Conservation (phyloP, 768 basidiomycete species). For the Cystofilobasidium bisporidii region DNA sequence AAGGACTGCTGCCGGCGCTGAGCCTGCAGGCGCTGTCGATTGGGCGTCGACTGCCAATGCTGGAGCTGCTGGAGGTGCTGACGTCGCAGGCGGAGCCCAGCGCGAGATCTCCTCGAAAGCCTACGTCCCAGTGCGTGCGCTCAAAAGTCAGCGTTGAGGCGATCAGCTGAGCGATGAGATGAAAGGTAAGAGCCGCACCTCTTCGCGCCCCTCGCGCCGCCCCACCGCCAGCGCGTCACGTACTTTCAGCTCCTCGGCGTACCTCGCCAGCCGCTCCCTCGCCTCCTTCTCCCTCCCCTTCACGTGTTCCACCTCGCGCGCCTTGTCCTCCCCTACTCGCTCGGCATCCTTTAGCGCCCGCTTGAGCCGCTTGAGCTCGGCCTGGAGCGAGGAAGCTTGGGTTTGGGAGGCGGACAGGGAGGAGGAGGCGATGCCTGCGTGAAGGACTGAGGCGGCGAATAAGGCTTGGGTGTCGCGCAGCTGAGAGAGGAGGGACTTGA, state of each 20-base stretch:
- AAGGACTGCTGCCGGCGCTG: too few relatives aligned
- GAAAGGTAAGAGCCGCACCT: not conserved
- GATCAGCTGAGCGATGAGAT: not conserved
- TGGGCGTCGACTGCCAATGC: not conserved
- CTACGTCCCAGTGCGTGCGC: not conserved
- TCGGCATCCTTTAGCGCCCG: not conserved
- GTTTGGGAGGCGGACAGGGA: not conserved
- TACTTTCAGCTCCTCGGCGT: not conserved
- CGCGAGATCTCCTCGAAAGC: slow-evolving; percentile 1
- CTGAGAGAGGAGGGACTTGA: not conserved
- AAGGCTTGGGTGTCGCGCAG: not conserved
- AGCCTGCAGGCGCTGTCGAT: not conserved
- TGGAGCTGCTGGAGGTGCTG: not conserved
- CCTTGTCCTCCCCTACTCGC: not conserved
- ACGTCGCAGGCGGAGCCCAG: not conserved
- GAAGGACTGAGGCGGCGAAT: not conserved
- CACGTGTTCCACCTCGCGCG: not conserved
- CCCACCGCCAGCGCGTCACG: not conserved
- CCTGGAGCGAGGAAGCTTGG: not conserved
- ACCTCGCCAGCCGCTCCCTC: not conserved
- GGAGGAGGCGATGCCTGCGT: not conserved
- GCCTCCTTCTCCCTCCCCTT: not conserved
- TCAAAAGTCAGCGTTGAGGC: not conserved
- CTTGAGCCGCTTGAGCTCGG: not conserved
- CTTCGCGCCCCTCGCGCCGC: not conserved